Evolutionary conservation across 441 rosid species (phyloP), one percentile per base, ranked within the genome.

Genomic region (Hypseocharis bilobata): DNA sequence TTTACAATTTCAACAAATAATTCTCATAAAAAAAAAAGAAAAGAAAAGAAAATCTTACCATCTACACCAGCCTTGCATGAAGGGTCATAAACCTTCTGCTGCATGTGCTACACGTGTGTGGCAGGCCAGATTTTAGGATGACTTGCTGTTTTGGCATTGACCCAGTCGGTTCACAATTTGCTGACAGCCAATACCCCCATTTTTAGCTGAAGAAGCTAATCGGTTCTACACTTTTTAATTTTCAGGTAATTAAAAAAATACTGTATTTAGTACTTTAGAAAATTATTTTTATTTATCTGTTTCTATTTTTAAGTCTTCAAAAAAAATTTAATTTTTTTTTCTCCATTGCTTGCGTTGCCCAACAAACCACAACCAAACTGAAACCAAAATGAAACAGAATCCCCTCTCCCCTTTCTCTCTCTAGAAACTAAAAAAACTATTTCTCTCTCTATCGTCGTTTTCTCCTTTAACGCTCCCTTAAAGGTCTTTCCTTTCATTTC

Each of bases 31-130:
- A n/a, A n/a, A n/a, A n/a, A n/a, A n/a, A n/a, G n/a, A n/a, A n/a
- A n/a, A n/a, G n/a, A 29, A 14, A 19, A 26, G 8, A 51, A 0
- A 42, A 57, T 16, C 4, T 60, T 29, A 29, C 49, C 58, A 6
- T 59, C 58, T 55, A 34, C 27, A 26, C 7, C 34, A 0, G 17
- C n/a, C n/a, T 0, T 13, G 23, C 38, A 14, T 2, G 0, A 40
- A 30, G 32, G 49, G 34, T 19, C 44, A 19, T 52, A 16, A 51
- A 42, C 19, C 28, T 54, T 1, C 17, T 0, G 0, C 60, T 68
- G 85, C 83, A 76, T 71, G 80, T 4, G 0, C 0, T 62, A 65
- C 88, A 70, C 82, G 79, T 78, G 83, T 71, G 0, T 0, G 13
- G 7, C 25, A 45, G 17, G 40, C 10, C 44, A 36, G 52, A 0